Evolutionary conservation across 192 early-diverging fungal genomes (phyloP), one percentile per base, ranked within the genome.

Genomic region (Rhizoclosmatium sp.): DNA sequence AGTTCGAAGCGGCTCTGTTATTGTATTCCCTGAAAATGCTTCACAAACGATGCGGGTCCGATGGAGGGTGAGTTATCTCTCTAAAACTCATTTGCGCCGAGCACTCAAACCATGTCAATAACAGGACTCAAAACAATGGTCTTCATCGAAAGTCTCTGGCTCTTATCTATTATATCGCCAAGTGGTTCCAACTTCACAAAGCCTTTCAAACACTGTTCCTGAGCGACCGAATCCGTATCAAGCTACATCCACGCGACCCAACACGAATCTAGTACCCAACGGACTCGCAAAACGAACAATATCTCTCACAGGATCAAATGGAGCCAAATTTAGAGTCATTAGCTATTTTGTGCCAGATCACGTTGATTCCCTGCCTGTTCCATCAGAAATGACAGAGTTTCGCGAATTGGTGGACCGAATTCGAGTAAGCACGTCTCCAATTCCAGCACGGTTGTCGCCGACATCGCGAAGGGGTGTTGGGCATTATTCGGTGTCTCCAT

Each of bases 261-360:
- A 68, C 66, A 68, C 44, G 14, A n/a, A 47, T 2, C 45, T 47
- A 42, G 42, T 68, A 16, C 66, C 44, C 19, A 16, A 12, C 45
- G 66, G 66, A 40, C 23, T 68, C 39, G 66, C 66, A 23, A 68
- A 68, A 68, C 66, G 66, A 10, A 68, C 66, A 41, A 68, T 68
- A 14, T 46, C 66, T 4, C 40, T 68, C 14, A 42, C 23, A 10
- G 66, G 66, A 23, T 68, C 66, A 10, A 68, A 68, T 42, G 46
- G 46, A 12, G 23, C 23, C 39, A 41, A 47, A 23, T 68, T 45
- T 44, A 9, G 66, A 12, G 66, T 68, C 14, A 42, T 68, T 41
- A 47, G 12, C 46, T 68, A 68, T 16, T 68, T 68, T 42, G 5
- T 19, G 2, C 42, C 46, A 10, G 46, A 12, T 16, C 42, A 68